Conservation (phyloP, 805 yeast species). For the Metschnikowia baotianmanensis region DNA sequence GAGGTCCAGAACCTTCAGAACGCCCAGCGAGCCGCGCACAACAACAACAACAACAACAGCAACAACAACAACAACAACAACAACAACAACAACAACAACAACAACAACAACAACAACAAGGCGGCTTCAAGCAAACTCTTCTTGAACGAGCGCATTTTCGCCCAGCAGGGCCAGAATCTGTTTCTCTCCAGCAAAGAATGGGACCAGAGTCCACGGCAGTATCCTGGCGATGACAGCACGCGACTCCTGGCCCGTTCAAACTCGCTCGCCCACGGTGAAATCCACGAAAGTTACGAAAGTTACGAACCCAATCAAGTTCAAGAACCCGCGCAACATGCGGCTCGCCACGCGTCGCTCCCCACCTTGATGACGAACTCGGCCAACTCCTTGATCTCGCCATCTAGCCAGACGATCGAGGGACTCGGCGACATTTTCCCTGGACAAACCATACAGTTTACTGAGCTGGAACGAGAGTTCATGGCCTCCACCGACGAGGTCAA, state of each 20-base stretch:
- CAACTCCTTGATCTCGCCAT: conserved; percentile 9
- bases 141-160: neutral
- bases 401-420: conserved; percentile 10
- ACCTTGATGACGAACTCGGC: neutral
- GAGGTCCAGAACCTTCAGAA: conserved; percentile 39
- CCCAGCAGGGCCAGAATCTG: neutral
- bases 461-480: neutral
- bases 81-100: neutral
- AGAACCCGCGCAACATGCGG: neutral
- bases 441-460: neutral
- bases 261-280: no score
- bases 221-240: conserved; percentile 3
- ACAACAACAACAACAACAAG: no score
- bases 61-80: neutral
- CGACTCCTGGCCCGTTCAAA: neutral
- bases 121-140: no score
- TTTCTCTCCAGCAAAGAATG: conserved; percentile 2
- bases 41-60: neutral
- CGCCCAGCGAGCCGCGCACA: conserved; percentile 32
- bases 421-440: neutral
- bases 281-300: no score
- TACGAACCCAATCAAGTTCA: no score
- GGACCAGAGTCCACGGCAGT: conserved; percentile 9
- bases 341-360: conserved; percentile 1
- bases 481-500: conserved; percentile 8